Base-by-base conservation (phyloP, 768 basidiomycete genomes). In the Kwoniella bestiolae region DNA sequence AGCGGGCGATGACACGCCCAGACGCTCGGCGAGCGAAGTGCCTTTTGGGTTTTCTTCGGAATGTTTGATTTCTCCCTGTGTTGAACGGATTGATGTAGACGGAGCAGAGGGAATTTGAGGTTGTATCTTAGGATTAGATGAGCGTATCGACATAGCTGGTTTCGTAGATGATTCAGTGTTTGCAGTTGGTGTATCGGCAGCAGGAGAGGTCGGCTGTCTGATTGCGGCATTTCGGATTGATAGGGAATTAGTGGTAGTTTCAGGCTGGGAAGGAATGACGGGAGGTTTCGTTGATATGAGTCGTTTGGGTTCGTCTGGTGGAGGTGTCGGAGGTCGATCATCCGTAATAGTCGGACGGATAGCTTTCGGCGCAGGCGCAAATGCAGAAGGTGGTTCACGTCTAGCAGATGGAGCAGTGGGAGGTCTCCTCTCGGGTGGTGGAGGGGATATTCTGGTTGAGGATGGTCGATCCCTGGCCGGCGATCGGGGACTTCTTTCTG, bases 11-110 rank as follows among this genome's bases (percentile, higher is more conserved):
- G n/a, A n/a, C n/a, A n/a, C n/a, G 21, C 55, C 63, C 18, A 64
- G 55, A 28, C 63, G 55, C 18, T 57, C 47, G 9, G 63, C 63
- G 14, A 64, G 55, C 3, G 55, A 64, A 1, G 35, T 31, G 7
- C 29, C 12, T 41, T 16, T 14, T 14, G 11, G 12, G 18, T 11
- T 11, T 41, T 41, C 38, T 41, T 11, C 38, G 12, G 14, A 41
- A 14, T 11, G 12, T 18, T 2, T 41, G 12, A 14, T 41, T 18
- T 41, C 11, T 41, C 12, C 12, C 38, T 41, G 38, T 16, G 38
- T 14, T 14, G 38, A 41, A 14, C 38, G 38, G 38, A 41, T 41
- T 41, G 14, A 41, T 41, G 18, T 41, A 8, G 38, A 18, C 12
- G n/a, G n/a, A n/a, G n/a, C n/a, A n/a, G n/a, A n/a, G n/a, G n/a